Evolutionary conservation across 768 basidiomycete species (phyloP).

Genomic region (Naganishia randhawae): DNA sequence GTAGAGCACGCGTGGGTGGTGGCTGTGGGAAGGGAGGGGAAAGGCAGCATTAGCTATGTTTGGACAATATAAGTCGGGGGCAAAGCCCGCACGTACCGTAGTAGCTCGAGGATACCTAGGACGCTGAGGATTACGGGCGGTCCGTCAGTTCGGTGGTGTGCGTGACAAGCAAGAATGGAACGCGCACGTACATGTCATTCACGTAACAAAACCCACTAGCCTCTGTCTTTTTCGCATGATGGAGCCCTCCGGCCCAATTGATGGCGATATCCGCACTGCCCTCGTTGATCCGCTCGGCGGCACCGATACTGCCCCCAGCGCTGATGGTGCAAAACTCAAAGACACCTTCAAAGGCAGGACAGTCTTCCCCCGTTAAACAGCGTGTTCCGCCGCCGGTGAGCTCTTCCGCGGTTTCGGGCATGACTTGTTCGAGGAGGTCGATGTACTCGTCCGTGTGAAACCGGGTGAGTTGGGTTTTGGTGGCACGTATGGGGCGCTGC

Average conservation of each 20-base stretch:
- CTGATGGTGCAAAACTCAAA: conserved; percentile 97
- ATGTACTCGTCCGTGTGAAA: conserved; percentile 99
- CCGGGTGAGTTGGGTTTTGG: conserved; percentile 73
- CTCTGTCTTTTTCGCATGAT: conserved; percentile 99
- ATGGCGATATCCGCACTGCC: conserved; percentile 79
- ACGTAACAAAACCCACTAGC: conserved; percentile 99
- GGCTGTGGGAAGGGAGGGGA: not conserved
- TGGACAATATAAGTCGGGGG: not conserved
- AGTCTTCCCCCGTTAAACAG: conserved; percentile 85
- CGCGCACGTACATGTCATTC: conserved; percentile 57
- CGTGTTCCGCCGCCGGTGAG: conserved; percentile 77
- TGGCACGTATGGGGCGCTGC: conserved; percentile 68
- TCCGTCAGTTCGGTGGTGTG: no score
- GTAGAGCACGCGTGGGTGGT: conserved; percentile 84
- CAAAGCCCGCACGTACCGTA: conserved; percentile 63
- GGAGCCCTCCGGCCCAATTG: conserved; percentile 97
- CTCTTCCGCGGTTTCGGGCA: conserved; percentile 83
- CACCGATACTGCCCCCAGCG: conserved; percentile 89
- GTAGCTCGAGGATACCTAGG: conserved; percentile 83
- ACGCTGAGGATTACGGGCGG: conserved; percentile 58
- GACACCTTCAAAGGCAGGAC: conserved; percentile 91
- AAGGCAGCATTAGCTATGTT: not conserved
- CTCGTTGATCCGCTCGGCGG: conserved; percentile 71
- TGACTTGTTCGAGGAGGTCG: conserved; percentile 80
- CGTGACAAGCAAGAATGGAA: no score